These are phyloP conservation scores for Spizellomyces punctatus DNA, from an alignment of 192 early-diverging fungal genomes.

Conservation along the genomic window DNA sequence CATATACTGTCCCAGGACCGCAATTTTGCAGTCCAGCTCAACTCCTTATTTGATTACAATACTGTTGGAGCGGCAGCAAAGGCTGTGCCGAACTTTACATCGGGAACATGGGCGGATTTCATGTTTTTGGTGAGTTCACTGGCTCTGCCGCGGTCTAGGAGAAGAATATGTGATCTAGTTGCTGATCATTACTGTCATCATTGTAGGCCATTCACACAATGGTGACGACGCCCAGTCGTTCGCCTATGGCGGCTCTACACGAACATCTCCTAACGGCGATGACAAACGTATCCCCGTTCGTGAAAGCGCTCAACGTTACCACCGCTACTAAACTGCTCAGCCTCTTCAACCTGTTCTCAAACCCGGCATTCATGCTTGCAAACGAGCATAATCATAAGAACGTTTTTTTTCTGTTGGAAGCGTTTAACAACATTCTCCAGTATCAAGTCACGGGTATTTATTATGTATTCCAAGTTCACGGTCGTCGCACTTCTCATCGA, in stretches of 20 bases:
- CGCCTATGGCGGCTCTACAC: constrained; percentile 65
- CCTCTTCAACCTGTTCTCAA: constrained; percentile 76
- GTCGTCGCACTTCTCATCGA: neutral
- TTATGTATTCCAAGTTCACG: neutral
- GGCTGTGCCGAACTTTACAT: constrained; percentile 42
- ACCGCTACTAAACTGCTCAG: constrained; percentile 74
- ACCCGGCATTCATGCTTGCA: constrained; percentile 77
- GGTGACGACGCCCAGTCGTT: constrained; percentile 71
- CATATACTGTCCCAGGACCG: constrained; percentile 74
- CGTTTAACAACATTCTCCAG: constrained; percentile 81
- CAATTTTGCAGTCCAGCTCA: constrained; percentile 66
- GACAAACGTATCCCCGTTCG: constrained; percentile 79
- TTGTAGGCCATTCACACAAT: constrained; percentile 71
- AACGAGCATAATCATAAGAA: constrained; percentile 77
- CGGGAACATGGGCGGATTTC: constrained; percentile 71
- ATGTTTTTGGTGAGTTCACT: constrained; percentile 67
- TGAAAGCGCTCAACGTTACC: constrained; percentile 72
- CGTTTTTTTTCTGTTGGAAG: constrained; percentile 76
- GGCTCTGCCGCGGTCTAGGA: neutral
- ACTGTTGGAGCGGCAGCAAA: constrained; percentile 24
- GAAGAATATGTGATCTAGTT: neutral
- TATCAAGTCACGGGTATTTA: constrained; percentile 74
- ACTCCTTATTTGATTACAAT: constrained; percentile 57
- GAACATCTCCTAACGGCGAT: constrained; percentile 79
- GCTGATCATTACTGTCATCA: neutral